Percentiles rank a stretch among this genome's conserved stretches.
Evolutionary conservation across 495 filamentous ascomycete genomes (phyloP).

Genomic region (Rostrohypoxylon terebratum): DNA sequence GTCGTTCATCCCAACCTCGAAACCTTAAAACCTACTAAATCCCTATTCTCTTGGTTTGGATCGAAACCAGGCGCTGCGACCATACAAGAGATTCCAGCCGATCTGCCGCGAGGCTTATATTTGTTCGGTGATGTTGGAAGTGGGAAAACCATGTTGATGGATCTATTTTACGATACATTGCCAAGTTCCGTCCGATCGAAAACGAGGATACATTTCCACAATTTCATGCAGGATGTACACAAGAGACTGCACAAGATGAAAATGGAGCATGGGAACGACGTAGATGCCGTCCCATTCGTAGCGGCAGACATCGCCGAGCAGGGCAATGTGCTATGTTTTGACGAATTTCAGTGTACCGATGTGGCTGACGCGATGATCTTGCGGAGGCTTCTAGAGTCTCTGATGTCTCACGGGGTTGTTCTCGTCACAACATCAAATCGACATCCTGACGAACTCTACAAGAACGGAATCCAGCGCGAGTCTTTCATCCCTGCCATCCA

Average conservation of each 20-base stretch:
- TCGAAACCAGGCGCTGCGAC: conserved; percentile 49
- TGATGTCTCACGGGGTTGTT: conserved; percentile 97
- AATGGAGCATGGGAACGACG: conserved; percentile 86
- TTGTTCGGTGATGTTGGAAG: conserved; percentile 97
- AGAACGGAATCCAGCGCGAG: conserved; percentile 95
- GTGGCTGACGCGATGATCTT: conserved; percentile 99
- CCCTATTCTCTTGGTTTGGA: conserved; percentile 79
- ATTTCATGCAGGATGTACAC: conserved; percentile 99
- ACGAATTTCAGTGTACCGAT: conserved; percentile 99
- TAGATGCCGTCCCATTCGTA: conserved; percentile 92
- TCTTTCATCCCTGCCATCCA: conserved; percentile 96
- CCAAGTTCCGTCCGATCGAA: conserved; percentile 83
- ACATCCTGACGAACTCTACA: conserved; percentile 95
- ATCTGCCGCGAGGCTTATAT: conserved; percentile 89
- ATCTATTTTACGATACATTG: conserved; percentile 95
- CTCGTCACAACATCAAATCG: conserved; percentile 97
- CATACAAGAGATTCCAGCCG: conserved; percentile 69
- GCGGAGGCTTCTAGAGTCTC: conserved; percentile 81
- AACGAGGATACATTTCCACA: conserved; percentile 98
- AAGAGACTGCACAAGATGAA: conserved; percentile 90
- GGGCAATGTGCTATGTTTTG: conserved; percentile 91
- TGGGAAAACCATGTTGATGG: conserved; percentile 99
- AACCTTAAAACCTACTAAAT: conserved; percentile 71
- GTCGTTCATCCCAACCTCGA: conserved; percentile 83
- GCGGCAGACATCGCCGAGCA: conserved; percentile 90